These are phyloP conservation scores for Aureobasidium sp. DNA, from an alignment of 2,329 filamentous ascomycete genomes.

Conservation along the genomic window DNA sequence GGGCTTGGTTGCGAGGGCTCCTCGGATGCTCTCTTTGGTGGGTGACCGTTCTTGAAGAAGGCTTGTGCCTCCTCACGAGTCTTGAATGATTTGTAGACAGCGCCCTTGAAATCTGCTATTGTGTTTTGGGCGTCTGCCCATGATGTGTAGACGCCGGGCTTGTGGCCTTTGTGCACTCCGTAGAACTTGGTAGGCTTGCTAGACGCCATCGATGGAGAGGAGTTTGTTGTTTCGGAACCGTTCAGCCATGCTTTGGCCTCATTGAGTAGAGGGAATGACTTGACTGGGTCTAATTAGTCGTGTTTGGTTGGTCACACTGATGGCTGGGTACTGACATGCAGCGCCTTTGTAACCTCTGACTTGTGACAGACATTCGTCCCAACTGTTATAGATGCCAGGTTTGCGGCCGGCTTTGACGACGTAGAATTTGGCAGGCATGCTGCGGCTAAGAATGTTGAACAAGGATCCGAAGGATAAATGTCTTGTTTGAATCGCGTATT, in stretches of 20 bases:
- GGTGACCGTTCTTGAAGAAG: slow-evolving; percentile 50
- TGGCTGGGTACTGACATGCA: slow-evolving; percentile 23
- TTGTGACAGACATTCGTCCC: slow-evolving; percentile 53
- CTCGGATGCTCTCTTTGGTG: slow-evolving; percentile 14
- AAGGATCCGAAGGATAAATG: not conserved
- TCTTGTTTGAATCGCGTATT: not conserved
- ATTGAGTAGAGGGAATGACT: slow-evolving; percentile 63
- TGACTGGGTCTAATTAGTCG: slow-evolving; percentile 46
- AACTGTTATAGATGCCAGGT: slow-evolving; percentile 56
- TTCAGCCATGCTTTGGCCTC: slow-evolving; percentile 77
- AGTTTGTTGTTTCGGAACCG: slow-evolving; percentile 28
- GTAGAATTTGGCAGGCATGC: slow-evolving; percentile 47
- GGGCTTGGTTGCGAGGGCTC: slow-evolving; percentile 16
- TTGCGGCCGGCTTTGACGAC: slow-evolving; percentile 51
- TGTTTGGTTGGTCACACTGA: not conserved
- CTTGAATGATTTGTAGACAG: slow-evolving; percentile 43
- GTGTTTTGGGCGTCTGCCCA: slow-evolving; percentile 65
- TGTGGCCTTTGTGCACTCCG: slow-evolving; percentile 48
- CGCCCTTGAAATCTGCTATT: slow-evolving; percentile 62
- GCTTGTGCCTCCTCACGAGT: slow-evolving; percentile 61
- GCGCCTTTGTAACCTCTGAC: slow-evolving; percentile 49
- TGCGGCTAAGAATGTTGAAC: slow-evolving; percentile 33
- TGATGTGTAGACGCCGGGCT: slow-evolving; percentile 54
- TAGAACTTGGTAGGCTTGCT: slow-evolving; percentile 44
- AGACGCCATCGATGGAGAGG: slow-evolving; percentile 21